Evolutionary conservation across 2,329 filamentous ascomycete genomes (phyloP).

Genomic region (Colletotrichum sp.): DNA sequence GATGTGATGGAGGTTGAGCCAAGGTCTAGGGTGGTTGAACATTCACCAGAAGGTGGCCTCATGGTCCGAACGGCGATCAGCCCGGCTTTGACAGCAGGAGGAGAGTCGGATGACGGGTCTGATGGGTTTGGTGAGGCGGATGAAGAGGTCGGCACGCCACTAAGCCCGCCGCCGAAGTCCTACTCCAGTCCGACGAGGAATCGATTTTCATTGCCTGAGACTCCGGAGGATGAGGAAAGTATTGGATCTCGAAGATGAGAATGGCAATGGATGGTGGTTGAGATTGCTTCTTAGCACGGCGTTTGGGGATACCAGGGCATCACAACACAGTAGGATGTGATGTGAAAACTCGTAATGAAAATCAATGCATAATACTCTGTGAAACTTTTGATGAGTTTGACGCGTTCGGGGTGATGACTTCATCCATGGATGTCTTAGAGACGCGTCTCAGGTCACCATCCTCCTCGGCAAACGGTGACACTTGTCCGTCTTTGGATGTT

Average conservation of each 20-base stretch:
- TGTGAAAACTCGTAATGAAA: neutral
- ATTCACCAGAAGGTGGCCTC: neutral
- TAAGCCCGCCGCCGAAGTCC: conserved; percentile 12
- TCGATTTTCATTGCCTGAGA: neutral
- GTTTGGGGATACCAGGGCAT: neutral
- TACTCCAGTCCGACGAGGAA: neutral
- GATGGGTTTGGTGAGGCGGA: neutral
- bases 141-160: conserved; percentile 1
- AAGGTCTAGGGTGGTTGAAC: neutral
- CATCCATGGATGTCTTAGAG: neutral
- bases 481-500: neutral
- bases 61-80: neutral
- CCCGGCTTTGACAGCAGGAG: neutral
- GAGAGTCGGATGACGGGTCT: conserved; percentile 3
- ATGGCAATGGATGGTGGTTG: neutral
- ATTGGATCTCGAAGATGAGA: neutral
- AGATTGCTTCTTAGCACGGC: neutral
- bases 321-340: neutral
- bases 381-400: neutral
- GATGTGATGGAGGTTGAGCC: neutral
- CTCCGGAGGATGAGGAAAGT: neutral
- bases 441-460: neutral
- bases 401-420: neutral
- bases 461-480: neutral
- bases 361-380: neutral